These are phyloP conservation scores for Hortaea werneckii DNA, from an alignment of 2,329 filamentous ascomycete species.

Conservation along the genomic window DNA sequence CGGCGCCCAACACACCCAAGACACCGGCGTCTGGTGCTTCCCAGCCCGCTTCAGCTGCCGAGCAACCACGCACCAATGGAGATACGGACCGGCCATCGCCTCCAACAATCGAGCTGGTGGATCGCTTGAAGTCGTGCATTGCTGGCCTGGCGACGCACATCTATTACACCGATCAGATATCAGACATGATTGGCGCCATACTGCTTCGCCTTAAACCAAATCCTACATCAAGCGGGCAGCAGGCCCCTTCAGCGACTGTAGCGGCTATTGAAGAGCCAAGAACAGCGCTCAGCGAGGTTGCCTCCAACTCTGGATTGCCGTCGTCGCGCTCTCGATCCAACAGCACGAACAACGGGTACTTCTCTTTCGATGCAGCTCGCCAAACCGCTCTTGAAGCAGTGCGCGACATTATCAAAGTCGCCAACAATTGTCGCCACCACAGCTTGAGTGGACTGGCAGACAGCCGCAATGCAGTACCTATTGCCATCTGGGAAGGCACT, in stretches of 20 bases:
- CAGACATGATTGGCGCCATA: conserved; percentile 83
- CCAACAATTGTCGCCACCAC: conserved; percentile 42
- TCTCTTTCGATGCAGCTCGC: conserved; percentile 52
- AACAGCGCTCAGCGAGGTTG: conserved; percentile 35
- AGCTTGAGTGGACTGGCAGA: conserved; percentile 28
- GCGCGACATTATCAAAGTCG: conserved; percentile 71
- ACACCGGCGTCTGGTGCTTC: neutral
- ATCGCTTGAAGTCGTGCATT: conserved; percentile 68
- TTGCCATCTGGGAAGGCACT: conserved; percentile 90
- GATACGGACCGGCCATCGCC: neutral
- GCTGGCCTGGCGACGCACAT: conserved; percentile 88
- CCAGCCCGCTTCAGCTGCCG: neutral
- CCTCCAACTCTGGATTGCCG: conserved; percentile 35
- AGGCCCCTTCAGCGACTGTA: conserved; percentile 33
- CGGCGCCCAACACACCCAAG: neutral
- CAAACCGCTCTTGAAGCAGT: conserved; percentile 63
- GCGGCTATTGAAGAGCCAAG: conserved; percentile 43
- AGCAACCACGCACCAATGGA: neutral
- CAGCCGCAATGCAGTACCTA: conserved; percentile 54
- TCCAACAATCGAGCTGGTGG: conserved; percentile 31
- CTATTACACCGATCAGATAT: conserved; percentile 93
- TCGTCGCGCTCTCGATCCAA: conserved; percentile 39
- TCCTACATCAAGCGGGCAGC: conserved; percentile 11
- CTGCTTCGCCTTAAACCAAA: conserved; percentile 64
- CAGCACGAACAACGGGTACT: conserved; percentile 38